phyloP scores from a whole-genome alignment of 2,329 filamentous ascomycete species.

The Apiospora arundinis region DNA sequence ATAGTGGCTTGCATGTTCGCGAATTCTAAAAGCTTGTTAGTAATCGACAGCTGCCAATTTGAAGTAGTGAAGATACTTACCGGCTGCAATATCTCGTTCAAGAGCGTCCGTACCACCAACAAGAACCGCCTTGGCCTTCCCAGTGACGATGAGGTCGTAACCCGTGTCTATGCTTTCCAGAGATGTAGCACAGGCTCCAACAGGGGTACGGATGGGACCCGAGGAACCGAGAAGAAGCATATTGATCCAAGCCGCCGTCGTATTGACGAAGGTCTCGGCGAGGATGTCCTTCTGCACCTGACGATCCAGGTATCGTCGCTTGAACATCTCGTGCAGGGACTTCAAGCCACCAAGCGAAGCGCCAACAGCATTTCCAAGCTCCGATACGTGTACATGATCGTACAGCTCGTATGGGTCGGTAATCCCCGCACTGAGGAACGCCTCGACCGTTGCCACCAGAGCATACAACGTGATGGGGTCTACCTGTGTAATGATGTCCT shows the following conservation, averaged over 20 bases:
- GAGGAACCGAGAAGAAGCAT: slow-evolving; percentile 46
- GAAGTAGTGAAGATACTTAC: background rate
- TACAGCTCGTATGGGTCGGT: slow-evolving; percentile 38
- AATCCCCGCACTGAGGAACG: slow-evolving; percentile 42
- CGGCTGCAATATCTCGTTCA: slow-evolving; percentile 35
- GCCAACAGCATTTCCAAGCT: slow-evolving; percentile 44
- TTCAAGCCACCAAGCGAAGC: slow-evolving; percentile 38
- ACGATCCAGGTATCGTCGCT: slow-evolving; percentile 38
- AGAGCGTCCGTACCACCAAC: slow-evolving; percentile 45
- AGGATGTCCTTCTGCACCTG: slow-evolving; percentile 43
- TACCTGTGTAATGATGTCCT: slow-evolving; percentile 43
- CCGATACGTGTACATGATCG: slow-evolving; percentile 43
- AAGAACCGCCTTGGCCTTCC: slow-evolving; percentile 39
- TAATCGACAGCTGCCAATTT: rapidly evolving
- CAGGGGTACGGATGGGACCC: slow-evolving; percentile 44
- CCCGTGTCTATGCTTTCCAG: slow-evolving; percentile 45
- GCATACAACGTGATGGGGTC: slow-evolving; percentile 43
- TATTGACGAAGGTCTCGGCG: slow-evolving; percentile 44
- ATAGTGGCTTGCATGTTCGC: slow-evolving; percentile 46
- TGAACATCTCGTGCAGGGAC: slow-evolving; percentile 38
- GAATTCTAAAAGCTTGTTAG: slow-evolving; percentile 32
- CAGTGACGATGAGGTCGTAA: slow-evolving; percentile 39
- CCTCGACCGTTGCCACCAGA: slow-evolving; percentile 40
- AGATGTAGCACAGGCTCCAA: slow-evolving; percentile 46
- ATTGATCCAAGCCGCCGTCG: slow-evolving; percentile 46